A percentile compares a stretch with the other conserved stretches of the same genome.
phyloP scores from a whole-genome alignment of 805 yeast species.

The Cyberlindnera nakhonratchasimensis region DNA sequence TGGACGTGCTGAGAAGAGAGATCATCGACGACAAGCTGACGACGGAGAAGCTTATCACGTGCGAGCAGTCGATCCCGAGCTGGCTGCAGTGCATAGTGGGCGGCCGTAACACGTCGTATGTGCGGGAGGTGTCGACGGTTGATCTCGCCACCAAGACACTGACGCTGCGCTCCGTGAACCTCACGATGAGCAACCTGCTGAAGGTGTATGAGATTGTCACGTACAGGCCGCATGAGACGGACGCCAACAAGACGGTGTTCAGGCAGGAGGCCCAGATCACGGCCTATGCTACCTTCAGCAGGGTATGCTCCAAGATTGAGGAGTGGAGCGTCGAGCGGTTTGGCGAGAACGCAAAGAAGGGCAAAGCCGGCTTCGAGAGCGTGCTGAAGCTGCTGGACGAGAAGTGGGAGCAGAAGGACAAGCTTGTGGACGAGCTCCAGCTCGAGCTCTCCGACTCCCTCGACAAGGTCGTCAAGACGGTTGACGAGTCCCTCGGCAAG shows the following conservation, averaged over 20 bases:
- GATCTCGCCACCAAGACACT: constrained; percentile 62
- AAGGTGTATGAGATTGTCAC: constrained; percentile 85
- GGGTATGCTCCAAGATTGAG: constrained; percentile 78
- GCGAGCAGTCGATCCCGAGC: constrained; percentile 78
- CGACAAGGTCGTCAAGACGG: constrained; percentile 31
- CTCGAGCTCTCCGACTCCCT: constrained; percentile 27
- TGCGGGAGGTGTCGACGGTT: constrained; percentile 85
- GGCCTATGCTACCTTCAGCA: constrained; percentile 70
- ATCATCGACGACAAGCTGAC: constrained; percentile 56
- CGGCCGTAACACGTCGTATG: constrained; percentile 67
- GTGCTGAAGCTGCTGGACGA: constrained; percentile 56
- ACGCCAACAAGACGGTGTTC: constrained; percentile 59
- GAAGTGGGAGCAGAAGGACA: constrained; percentile 30
- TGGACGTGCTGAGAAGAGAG: constrained; percentile 79
- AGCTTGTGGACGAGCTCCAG: constrained; percentile 28
- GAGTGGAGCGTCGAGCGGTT: constrained; percentile 91
- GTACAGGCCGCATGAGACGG: constrained; percentile 63
- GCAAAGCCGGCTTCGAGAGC: constrained; percentile 79
- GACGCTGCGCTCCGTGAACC: constrained; percentile 78
- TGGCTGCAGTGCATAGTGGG: constrained; percentile 80
- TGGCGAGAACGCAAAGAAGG: constrained; percentile 79
- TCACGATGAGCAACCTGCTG: constrained; percentile 73
- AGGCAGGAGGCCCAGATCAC: constrained; percentile 84
- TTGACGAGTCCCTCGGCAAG: constrained; percentile 36
- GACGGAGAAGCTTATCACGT: constrained; percentile 85